Conservation (phyloP, 139 green algal genomes). For the Tetradesmus obliquus region DNA sequence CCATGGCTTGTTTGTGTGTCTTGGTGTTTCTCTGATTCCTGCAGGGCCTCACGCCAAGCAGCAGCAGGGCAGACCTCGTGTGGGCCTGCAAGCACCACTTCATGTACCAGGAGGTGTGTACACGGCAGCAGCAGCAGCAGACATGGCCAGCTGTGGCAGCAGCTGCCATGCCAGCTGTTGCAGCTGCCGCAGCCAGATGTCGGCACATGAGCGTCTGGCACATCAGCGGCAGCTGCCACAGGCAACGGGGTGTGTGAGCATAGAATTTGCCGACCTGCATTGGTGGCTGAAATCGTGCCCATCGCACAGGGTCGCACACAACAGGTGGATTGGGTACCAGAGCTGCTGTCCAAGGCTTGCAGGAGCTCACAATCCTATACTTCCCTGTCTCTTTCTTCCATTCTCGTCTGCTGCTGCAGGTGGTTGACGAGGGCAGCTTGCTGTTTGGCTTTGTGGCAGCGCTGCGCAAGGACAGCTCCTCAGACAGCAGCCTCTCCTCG, state of each 20-base stretch:
- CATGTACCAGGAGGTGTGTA: conserved; percentile 25
- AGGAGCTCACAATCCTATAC: no score
- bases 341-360: no score
- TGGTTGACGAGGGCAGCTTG: conserved; percentile 24
- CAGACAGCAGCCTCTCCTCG: conserved; percentile 25
- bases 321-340: no score
- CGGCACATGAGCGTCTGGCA: no score
- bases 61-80: conserved; percentile 24
- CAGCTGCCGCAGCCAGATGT: no score
- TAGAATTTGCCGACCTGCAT: no score
- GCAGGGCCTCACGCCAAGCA: not conserved
- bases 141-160: not conserved
- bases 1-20: not conserved
- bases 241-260: no score
- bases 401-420: not conserved
- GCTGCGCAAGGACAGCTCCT: conserved; percentile 20
- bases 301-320: no score
- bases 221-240: no score
- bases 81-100: conserved; percentile 29
- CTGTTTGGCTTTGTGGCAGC: conserved; percentile 16
- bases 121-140: not conserved
- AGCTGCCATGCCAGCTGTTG: not conserved
- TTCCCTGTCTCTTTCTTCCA: no score
- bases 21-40: not conserved
- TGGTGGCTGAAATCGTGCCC: no score